A percentile compares a stretch with the other conserved stretches of the same genome.
Evolutionary conservation across 225 moss, liverwort and hornwort genomes (phyloP).

Genomic region (Polytrichum formosum): DNA sequence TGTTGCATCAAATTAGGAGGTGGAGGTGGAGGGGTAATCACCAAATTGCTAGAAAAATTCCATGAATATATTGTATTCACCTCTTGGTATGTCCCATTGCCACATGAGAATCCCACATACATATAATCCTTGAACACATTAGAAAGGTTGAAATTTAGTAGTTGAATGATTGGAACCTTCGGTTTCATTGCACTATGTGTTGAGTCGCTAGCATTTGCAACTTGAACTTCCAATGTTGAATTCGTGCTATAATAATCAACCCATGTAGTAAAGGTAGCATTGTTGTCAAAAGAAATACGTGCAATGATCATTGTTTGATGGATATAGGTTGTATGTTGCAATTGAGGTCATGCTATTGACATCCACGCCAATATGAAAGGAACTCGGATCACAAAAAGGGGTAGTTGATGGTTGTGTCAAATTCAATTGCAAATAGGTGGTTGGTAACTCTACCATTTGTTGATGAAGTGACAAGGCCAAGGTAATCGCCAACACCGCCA

Average conservation of each 20-base stretch:
- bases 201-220: not conserved
- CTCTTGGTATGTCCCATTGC: conserved; percentile 5
- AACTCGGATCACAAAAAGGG: not conserved
- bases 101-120: conserved; percentile 2
- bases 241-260: conserved; percentile 1
- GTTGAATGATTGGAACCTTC: not conserved
- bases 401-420: not conserved
- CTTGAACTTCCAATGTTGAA: not conserved
- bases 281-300: not conserved
- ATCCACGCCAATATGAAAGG: conserved; percentile 2
- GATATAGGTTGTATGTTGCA: not conserved
- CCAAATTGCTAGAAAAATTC: not conserved
- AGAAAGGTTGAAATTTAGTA: not conserved
- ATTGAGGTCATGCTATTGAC: conserved; percentile 5
- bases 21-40: not conserved
- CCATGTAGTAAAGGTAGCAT: not conserved
- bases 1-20: not conserved
- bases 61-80: conserved; percentile 2
- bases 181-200: not conserved
- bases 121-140: not conserved
- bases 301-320: not conserved
- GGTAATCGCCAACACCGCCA: not conserved
- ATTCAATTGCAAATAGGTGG: not conserved
- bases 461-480: conserved; percentile 3
- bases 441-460: conserved; percentile 1